Percentiles rank a stretch among this genome's conserved stretches.
phyloP scores from a whole-genome alignment of 192 early-diverging fungal genomes.

The Glomus cerebriforme region DNA sequence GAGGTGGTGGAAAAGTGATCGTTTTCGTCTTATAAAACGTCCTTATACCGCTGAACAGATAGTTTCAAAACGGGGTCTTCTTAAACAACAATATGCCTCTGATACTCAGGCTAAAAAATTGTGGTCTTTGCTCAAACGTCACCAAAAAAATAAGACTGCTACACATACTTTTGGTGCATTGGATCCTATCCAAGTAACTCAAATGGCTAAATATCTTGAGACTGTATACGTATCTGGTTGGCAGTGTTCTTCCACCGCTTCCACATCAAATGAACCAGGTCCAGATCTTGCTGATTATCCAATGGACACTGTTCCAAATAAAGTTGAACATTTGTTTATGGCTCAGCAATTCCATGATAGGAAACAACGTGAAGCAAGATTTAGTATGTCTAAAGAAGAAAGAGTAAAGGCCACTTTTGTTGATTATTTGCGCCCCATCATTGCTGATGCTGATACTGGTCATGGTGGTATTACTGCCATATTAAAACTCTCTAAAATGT shows the following conservation, averaged over 20 bases:
- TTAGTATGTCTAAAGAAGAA: conserved; percentile 63
- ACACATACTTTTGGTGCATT: conserved; percentile 94
- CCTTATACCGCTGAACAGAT: conserved; percentile 81
- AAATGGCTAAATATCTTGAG: conserved; percentile 93
- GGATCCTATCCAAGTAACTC: conserved; percentile 91
- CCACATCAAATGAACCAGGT: conserved; percentile 54
- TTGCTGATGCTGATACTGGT: conserved; percentile 97
- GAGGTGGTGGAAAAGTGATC: conserved; percentile 82
- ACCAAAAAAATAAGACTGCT: conserved; percentile 76
- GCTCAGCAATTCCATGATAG: conserved; percentile 98
- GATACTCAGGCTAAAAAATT: conserved; percentile 91
- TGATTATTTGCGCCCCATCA: conserved; percentile 93
- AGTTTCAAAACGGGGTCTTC: conserved; percentile 84
- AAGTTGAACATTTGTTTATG: conserved; percentile 97
- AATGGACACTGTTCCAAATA: conserved; percentile 97
- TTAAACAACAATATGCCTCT: conserved; percentile 75
- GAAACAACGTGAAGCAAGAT: conserved; percentile 89
- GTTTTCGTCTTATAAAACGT: conserved; percentile 81
- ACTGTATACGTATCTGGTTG: conserved; percentile 80
- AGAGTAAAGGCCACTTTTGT: conserved; percentile 72
- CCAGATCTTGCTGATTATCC: conserved; percentile 99
- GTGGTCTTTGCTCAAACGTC: conserved; percentile 77
- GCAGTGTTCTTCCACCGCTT: conserved; percentile 84
- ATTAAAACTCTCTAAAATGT: conserved; percentile 30
- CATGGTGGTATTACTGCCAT: conserved; percentile 96